Evolutionary conservation across 371 early-diverging fungal species (phyloP).

Genomic region (Mortierella sp.): DNA sequence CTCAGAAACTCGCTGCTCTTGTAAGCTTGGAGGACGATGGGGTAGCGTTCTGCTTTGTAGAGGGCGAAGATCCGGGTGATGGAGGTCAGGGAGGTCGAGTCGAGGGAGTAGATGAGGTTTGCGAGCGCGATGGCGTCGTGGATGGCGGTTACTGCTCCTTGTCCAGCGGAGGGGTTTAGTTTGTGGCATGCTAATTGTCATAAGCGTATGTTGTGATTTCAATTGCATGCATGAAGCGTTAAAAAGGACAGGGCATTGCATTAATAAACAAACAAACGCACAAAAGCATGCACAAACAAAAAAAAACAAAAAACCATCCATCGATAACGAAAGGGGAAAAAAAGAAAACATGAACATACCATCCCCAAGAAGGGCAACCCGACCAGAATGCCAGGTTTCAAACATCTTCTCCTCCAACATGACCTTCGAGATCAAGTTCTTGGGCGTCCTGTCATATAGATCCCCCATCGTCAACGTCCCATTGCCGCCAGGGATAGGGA

Average conservation of each 20-base stretch:
- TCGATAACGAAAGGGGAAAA: neutral
- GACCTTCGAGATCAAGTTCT: constrained; percentile 11
- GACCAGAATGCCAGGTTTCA: constrained; percentile 18
- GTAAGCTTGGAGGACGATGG: neutral
- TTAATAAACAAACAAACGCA: neutral
- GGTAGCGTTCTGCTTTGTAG: constrained; percentile 35
- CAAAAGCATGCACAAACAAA: neutral
- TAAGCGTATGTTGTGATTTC: neutral
- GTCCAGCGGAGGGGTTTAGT: constrained; percentile 5
- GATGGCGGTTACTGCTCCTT: constrained; percentile 3
- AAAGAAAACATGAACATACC: neutral
- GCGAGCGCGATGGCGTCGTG: constrained; percentile 7
- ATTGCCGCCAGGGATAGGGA: constrained; percentile 11
- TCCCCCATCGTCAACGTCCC: constrained; percentile 1
- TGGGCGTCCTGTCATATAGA: constrained; percentile 8
- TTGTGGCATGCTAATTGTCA: constrained; percentile 5
- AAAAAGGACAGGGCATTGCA: neutral
- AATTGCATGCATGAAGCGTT: neutral
- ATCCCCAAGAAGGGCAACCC: constrained; percentile 19
- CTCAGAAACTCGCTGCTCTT: constrained; percentile 15
- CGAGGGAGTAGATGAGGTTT: constrained; percentile 4
- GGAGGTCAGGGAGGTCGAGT: constrained; percentile 10
- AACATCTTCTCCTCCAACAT: constrained; percentile 13
- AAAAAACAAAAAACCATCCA: no score
- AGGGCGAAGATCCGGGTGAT: constrained; percentile 27